Percentiles rank a stretch among this genome's conserved stretches.
Evolutionary conservation across 1,284 basidiomycete species (phyloP).

Genomic region (Tremellales sp.): DNA sequence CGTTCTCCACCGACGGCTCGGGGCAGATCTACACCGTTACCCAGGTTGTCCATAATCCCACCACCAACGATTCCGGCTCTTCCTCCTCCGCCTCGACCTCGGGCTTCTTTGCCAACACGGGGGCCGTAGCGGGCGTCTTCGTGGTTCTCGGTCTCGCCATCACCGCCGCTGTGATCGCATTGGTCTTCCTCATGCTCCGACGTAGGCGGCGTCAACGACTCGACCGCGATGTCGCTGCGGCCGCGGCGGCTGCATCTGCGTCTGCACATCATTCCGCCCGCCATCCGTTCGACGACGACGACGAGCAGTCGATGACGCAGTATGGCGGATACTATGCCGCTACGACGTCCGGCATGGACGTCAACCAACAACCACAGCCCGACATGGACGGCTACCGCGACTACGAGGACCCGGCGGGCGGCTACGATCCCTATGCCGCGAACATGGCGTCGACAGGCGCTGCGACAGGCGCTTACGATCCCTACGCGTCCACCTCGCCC

Average conservation of each 20-base stretch:
- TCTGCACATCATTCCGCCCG: conserved; percentile 35
- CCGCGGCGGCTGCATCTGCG: conserved; percentile 47
- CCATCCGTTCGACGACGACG: conserved; percentile 44
- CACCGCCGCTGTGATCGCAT: conserved; percentile 42
- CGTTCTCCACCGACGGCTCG: conserved; percentile 17
- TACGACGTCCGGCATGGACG: conserved; percentile 24
- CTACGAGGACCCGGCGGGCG: conserved; percentile 45
- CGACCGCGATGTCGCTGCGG: conserved; percentile 50
- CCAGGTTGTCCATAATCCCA: conserved; percentile 36
- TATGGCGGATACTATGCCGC: conserved; percentile 45
- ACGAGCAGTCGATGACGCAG: conserved; percentile 41
- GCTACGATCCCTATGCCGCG: conserved; percentile 48
- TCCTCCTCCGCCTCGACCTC: conserved; percentile 14
- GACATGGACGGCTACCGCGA: conserved; percentile 30
- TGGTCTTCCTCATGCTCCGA: conserved; percentile 44
- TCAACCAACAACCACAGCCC: conserved; percentile 30
- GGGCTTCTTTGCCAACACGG: conserved; percentile 47
- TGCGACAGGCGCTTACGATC: no score
- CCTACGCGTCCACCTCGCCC: no score
- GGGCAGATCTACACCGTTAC: conserved; percentile 39
- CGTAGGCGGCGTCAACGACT: conserved; percentile 45
- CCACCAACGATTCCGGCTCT: conserved; percentile 17
- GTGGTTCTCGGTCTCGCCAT: conserved; percentile 48
- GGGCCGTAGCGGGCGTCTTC: conserved; percentile 49
- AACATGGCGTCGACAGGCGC: conserved; percentile 22